phyloP scores from a whole-genome alignment of 176 grass and related monocot species.

The Bonia amplexicaulis region DNA sequence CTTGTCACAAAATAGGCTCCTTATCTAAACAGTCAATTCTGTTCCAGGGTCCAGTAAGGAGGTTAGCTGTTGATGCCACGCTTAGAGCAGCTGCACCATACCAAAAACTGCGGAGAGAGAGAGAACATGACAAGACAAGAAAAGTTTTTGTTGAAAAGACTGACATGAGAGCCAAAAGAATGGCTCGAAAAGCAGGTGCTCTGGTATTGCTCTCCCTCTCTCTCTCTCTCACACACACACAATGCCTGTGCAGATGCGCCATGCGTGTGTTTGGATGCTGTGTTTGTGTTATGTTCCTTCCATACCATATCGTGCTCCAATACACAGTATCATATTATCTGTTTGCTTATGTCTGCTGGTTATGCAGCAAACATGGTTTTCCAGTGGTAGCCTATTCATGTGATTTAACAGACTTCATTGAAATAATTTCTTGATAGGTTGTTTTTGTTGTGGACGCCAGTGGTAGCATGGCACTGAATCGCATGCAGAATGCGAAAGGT shows the following conservation, averaged over 20 bases:
- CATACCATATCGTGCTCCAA: background rate
- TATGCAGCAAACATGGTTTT: background rate
- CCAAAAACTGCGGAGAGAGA: slow-evolving; percentile 82
- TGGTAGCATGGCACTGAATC: slow-evolving; percentile 98
- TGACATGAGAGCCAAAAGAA: slow-evolving; percentile 99
- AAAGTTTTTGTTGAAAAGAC: slow-evolving; percentile 98
- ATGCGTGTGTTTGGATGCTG: too few species aligned
- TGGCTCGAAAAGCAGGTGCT: slow-evolving; percentile 99
- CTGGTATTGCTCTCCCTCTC: slow-evolving; percentile 49
- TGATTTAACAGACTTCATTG: background rate
- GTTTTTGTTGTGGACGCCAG: slow-evolving; percentile 98
- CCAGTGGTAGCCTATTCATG: background rate
- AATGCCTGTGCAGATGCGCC: background rate
- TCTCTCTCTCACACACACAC: background rate
- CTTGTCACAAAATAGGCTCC: slow-evolving; percentile 17
- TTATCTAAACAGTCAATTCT: slow-evolving; percentile 17
- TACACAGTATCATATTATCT: background rate
- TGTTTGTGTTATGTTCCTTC: background rate
- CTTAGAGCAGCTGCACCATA: slow-evolving; percentile 99
- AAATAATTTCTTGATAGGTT: slow-evolving; percentile 53
- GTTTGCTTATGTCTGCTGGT: background rate
- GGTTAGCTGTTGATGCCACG: slow-evolving; percentile 94
- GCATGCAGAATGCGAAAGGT: slow-evolving; percentile 99
- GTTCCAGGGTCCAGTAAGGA: slow-evolving; percentile 85
- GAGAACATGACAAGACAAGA: slow-evolving; percentile 52